Evolutionary conservation across 139 green algal genomes (phyloP), one percentile per base, ranked within the genome.

Genomic region (Chlorella sp.): DNA sequence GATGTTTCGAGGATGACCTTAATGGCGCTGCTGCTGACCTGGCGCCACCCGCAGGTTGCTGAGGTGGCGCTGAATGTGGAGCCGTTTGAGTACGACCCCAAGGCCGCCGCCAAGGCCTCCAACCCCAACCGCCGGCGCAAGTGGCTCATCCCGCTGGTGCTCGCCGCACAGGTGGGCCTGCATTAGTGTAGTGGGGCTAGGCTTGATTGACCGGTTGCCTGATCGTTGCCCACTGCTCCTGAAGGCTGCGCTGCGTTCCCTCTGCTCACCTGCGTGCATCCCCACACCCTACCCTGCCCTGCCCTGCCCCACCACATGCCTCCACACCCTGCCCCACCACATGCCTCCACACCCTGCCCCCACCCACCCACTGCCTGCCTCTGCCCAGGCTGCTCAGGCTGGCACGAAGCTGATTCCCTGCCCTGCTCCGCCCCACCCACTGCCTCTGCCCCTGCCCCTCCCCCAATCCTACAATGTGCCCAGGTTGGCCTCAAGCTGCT

Each of bases 61-160:
- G 75, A 92, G 66, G 76, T 88, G 81, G 71, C 90, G 61, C 81
- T 92, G 66, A 88, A 92, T 37, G 71, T 84, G 61, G 48, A 85
- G 28, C 82, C 92, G 32, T 95, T 85, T 69, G 15, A 66, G 24
- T 93, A 94, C 69, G 60, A 91, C 82, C 39, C 86, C 15, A 36
- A 83, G 1, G 85, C 32, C 36, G 85, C 78, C 14, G 68, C 66
- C 53, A 81, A 88, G 68, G 76, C 85, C 57, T 73, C 87, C 39
- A 92, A 95, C 88, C 94, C 94, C 69, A 91, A 96, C 88, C 92
- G 91, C 77, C 83, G 91, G 26, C 86, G 92, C 73, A 90, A 92
- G 71, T 96, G 93, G 94, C 89, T 95, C 40, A 95, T 96, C 69
- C 93, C 93, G 0, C 40, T 95, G 24, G 57, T 95, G 66, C 79